Evolutionary conservation across 805 yeast genomes (phyloP), one percentile per base, ranked within the genome.

Genomic region (Yamadazyma laniorum): DNA sequence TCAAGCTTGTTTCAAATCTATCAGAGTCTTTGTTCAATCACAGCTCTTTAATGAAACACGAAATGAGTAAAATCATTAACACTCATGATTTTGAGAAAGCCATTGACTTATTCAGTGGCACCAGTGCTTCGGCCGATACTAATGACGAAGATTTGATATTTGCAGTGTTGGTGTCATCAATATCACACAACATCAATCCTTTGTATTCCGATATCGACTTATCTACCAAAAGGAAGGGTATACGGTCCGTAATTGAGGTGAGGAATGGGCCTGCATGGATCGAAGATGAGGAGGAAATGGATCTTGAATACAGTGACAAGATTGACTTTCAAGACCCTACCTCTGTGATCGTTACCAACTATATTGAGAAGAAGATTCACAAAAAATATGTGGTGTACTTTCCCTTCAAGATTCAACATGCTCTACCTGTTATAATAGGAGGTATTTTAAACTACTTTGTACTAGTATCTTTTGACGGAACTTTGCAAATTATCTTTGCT

Each of bases 401-500:
- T 28, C 67, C 80, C 3, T 75, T 61, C 30, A 69, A 66, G 36
- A 72, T 73, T 25, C 72, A 75, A 25, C 73, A 78, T 33, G 73
- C 70, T n/a, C 40, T 61, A 2, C 72, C 73, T 2, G 40, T 68
- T 4, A 42, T 62, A 5, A 37, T 71, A 18, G 59, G 56, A 25
- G 53, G 58, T 3, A 49, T 50, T 17, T 61, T 67, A 7, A 48
- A 52, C 12, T 79, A 64, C 49, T 74, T 81, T 66, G 73, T 74
- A 8, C 53, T 79, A 16, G 68, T 82, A 0, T 78, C 86, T 0
- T 80, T 80, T 32, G 65, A 72, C 21, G 89, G 89, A 0, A 58
- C 77, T 0, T 48, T 82, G 11, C 70, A 74, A 43, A 45, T 78
- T 0, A 48, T 72, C 6, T 56, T 73, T 1, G 63, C 74, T 0